phyloP scores from a whole-genome alignment of 768 basidiomycete genomes.

The Hypholoma fasciculare region DNA sequence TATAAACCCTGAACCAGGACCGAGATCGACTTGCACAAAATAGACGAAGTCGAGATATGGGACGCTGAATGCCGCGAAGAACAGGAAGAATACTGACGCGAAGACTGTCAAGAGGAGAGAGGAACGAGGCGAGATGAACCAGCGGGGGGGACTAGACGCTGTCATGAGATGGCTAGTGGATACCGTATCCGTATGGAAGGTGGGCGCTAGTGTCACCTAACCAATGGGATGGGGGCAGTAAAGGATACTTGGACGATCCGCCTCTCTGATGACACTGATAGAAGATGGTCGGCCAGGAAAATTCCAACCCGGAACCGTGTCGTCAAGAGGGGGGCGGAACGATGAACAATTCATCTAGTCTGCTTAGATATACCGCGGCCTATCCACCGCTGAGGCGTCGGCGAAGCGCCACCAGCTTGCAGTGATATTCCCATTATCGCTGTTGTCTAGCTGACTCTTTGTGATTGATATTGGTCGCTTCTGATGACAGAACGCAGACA shows the following conservation, averaged over 20 bases:
- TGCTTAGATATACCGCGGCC: background rate
- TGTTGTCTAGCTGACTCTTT: too few species aligned
- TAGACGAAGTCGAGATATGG: slow-evolving; percentile 2
- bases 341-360: background rate
- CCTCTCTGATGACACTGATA: background rate
- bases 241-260: too few species aligned
- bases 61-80: slow-evolving; percentile 4
- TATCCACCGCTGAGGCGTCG: background rate
- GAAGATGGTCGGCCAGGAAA: background rate
- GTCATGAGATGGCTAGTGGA: background rate
- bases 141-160: background rate
- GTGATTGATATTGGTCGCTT: too few species aligned
- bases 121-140: background rate
- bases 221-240: too few species aligned
- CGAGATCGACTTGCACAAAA: background rate
- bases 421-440: too few species aligned
- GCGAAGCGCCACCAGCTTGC: too few species aligned
- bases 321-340: background rate
- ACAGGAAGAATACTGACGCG: background rate
- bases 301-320: background rate
- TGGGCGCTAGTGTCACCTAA: background rate
- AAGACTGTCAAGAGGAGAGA: background rate
- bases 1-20: background rate
- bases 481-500: too few species aligned
- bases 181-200: background rate